These are phyloP conservation scores for Carex parvula DNA, from an alignment of 176 grass and related monocot genomes.

Conservation along the genomic window DNA sequence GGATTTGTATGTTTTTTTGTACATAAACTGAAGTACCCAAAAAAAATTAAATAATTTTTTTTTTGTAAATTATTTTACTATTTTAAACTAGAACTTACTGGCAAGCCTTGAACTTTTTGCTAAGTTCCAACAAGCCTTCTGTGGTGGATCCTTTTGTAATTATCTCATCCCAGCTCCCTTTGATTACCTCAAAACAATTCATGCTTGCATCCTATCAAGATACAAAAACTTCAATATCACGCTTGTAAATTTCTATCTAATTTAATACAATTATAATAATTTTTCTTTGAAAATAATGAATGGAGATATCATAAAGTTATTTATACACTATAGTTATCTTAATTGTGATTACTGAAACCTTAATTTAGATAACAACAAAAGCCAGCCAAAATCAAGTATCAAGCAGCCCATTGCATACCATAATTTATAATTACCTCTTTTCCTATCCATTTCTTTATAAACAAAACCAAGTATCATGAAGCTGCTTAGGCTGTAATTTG, in stretches of 20 bases:
- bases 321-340: background rate
- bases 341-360: background rate
- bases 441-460: background rate
- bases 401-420: background rate
- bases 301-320: background rate
- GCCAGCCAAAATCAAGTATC: background rate
- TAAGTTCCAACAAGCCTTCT: constrained; percentile 56
- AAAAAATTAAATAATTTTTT: background rate
- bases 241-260: background rate
- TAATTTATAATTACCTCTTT: background rate
- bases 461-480: background rate
- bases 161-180: constrained; percentile 70
- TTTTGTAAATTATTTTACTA: background rate
- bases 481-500: background rate
- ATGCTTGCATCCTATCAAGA: constrained; percentile 74
- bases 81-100: constrained; percentile 44
- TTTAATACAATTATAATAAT: background rate
- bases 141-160: constrained; percentile 37
- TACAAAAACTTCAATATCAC: background rate
- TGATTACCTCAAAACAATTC: constrained; percentile 85
- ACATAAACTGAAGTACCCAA: background rate
- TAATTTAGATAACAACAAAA: background rate
- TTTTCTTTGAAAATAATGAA: background rate
- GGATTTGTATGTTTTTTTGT: background rate
- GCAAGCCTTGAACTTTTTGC: constrained; percentile 87